These are phyloP conservation scores for Nepenthes alata DNA, from an alignment of 179 eudicot species.

Conservation along the genomic window DNA sequence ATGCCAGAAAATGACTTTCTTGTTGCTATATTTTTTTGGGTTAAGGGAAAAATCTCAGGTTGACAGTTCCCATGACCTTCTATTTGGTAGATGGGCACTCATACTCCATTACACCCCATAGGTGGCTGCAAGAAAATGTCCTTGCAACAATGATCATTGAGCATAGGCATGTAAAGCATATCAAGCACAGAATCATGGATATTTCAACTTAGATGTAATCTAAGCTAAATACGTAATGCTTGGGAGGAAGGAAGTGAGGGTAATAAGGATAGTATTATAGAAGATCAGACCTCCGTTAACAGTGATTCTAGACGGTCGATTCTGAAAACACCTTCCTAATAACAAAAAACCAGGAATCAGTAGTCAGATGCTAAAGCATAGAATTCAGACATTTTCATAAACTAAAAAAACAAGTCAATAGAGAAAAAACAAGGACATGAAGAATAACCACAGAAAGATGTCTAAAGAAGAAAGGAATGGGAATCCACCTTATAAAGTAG, in stretches of 20 bases:
- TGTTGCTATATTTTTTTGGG: too few species aligned
- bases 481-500: constrained; percentile 71
- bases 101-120: too few species aligned
- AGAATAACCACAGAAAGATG: background rate
- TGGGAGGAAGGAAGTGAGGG: too few species aligned
- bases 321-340: constrained; percentile 75
- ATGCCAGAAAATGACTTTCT: too few species aligned
- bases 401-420: background rate
- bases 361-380: constrained; percentile 2
- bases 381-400: background rate
- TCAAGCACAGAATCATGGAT: too few species aligned
- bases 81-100: too few species aligned
- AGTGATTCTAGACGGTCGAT: constrained; percentile 87
- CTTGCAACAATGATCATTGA: background rate
- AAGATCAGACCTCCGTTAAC: constrained; percentile 54
- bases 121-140: background rate
- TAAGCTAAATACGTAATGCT: too few species aligned
- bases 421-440: background rate
- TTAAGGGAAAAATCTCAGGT: too few species aligned
- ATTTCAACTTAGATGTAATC: too few species aligned
- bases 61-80: too few species aligned
- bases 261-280: background rate
- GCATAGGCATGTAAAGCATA: background rate
- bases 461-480: background rate
- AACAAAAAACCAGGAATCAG: constrained; percentile 9